phyloP scores from a whole-genome alignment of 2,329 filamentous ascomycete species.

The Trichoderma sp. region DNA sequence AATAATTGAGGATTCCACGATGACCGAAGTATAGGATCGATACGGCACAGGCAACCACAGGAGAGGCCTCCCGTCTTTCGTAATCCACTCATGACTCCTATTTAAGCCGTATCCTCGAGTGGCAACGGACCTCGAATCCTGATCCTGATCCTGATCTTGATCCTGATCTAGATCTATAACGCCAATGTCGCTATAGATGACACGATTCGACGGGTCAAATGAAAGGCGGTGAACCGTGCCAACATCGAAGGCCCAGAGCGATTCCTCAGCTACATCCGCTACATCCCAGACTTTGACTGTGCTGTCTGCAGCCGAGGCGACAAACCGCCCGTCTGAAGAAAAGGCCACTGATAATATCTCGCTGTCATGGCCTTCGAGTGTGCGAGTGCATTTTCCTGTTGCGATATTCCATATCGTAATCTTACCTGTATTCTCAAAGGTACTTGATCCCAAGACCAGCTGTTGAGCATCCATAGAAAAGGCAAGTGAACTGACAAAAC shows the following conservation, averaged over 20 bases:
- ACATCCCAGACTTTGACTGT: slow-evolving; percentile 20
- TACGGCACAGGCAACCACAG: slow-evolving; percentile 25
- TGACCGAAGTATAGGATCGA: not conserved
- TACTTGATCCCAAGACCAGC: not conserved
- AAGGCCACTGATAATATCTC: not conserved
- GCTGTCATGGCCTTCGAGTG: not conserved
- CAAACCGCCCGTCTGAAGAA: not conserved
- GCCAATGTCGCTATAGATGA: slow-evolving; percentile 7
- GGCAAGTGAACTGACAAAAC: not conserved
- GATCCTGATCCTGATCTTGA: too few species aligned
- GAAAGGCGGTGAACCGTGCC: not conserved
- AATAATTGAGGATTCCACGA: not conserved
- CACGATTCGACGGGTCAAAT: not conserved
- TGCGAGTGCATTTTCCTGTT: not conserved
- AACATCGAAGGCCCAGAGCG: not conserved
- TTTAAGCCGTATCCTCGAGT: slow-evolving; percentile 1
- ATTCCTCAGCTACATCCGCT: not conserved
- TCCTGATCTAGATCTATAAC: not conserved
- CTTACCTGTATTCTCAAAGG: not conserved
- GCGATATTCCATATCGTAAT: not conserved
- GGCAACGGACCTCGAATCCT: not conserved
- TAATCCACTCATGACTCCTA: slow-evolving; percentile 10
- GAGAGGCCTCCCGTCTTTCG: slow-evolving; percentile 21
- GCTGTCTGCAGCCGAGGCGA: not conserved
- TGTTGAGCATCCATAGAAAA: not conserved